Evolutionary conservation across 345 rosid genomes (phyloP).

Genomic region (Alliaria petiolata): DNA sequence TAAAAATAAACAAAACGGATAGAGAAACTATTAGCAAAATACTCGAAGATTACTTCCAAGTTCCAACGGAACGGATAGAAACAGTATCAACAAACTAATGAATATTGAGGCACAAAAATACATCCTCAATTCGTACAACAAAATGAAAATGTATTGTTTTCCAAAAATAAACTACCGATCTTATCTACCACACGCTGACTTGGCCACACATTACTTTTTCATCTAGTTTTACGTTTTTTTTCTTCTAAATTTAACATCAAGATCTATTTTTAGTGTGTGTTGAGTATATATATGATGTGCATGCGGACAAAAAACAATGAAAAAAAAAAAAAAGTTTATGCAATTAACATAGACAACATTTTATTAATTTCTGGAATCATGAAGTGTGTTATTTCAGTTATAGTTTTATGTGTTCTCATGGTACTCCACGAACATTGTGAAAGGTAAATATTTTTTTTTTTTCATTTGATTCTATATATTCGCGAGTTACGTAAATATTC

Average conservation of each 20-base stretch:
- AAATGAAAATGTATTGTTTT: neutral
- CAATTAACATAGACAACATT: neutral
- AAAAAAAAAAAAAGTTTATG: neutral
- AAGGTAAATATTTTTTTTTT: neutral
- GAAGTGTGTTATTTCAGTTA: neutral
- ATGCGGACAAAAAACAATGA: neutral
- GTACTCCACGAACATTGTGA: neutral
- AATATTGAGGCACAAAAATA: too few species aligned
- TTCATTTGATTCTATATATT: too few species aligned
- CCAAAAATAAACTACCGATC: neutral
- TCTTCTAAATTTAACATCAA: neutral
- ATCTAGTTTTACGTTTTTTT: neutral
- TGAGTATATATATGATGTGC: neutral
- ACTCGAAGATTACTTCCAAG: too few species aligned
- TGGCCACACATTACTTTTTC: neutral
- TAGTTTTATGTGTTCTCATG: neutral
- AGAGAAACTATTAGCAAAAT: too few species aligned
- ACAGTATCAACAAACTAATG: too few species aligned
- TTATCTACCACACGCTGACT: neutral
- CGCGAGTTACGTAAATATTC: neutral
- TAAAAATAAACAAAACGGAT: too few species aligned
- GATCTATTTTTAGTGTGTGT: neutral
- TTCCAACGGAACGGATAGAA: too few species aligned
- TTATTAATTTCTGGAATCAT: neutral
- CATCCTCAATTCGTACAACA: neutral